Base-by-base conservation (phyloP, 2,329 filamentous ascomycete species). In the Furcasterigmium sp. region DNA sequence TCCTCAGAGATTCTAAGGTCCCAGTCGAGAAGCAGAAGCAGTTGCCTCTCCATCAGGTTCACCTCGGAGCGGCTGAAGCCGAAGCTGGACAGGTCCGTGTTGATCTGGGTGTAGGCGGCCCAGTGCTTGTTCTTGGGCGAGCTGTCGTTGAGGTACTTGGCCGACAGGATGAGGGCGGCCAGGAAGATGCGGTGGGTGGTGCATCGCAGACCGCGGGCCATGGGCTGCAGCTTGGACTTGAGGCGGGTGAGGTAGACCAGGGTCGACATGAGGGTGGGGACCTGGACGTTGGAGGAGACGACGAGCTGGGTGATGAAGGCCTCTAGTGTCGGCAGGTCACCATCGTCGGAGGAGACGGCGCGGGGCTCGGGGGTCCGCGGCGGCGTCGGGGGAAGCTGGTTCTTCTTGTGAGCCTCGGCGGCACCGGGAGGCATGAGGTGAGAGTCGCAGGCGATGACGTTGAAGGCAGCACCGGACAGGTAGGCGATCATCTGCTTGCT, bases 101-200 rank as follows among this genome's bases (percentile, higher is more conserved):
- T n/a, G 54, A 95, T 84, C 56, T 84, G 72, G 47, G 86, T 95
- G 75, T 97, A 98, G 57, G 83, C 85, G 52, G 93, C 91, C 93
- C 93, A 98, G 76, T 98, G 93, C 82, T 97, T 97, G 80, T 98
- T 98, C 83, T 97, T 97, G 50, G 93, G 93, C 11, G 90, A 96
- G 48, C 90, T 95, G 75, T 97, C 93, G 65, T 98, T 97, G 55
- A 97, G 79, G 66, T 96, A 96, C 82, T 98, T 98, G 56, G 93
- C 91, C 2, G 93, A 83, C 37, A 85, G 75, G 59, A 93, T 93
- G 53, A 91, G 82, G 14, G 87, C 75, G 34, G 88, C 91, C 39
- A 98, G 79, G 71, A 98, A 97, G 75, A 98, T 97, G 57, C 93
- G 86, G 73, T 98, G 93, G 37, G 91, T 89, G 19, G 93, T 97